phyloP scores from a whole-genome alignment of 306 rosid genomes.

The Carpinus viminea region DNA sequence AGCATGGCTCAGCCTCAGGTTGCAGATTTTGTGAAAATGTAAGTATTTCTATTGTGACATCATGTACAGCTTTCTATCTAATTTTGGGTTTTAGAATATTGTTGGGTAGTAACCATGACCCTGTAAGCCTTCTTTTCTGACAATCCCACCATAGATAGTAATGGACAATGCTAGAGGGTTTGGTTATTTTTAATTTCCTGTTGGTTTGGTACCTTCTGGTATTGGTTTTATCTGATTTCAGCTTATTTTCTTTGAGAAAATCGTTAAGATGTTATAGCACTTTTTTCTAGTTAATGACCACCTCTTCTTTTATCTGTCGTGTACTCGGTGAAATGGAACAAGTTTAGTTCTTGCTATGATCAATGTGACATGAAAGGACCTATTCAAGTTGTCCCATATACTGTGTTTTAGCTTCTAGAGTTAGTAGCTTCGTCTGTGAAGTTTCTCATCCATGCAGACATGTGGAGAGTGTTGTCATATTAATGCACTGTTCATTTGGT shows the following conservation, averaged over 20 bases:
- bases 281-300: not conserved
- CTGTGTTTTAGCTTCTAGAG: not conserved
- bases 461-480: not conserved
- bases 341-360: not conserved
- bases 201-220: slow-evolving; percentile 14
- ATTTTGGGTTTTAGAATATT: slow-evolving; percentile 4
- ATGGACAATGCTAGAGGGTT: not conserved
- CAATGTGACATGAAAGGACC: not conserved
- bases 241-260: not conserved
- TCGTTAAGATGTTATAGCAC: slow-evolving; percentile 15
- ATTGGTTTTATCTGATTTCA: slow-evolving; percentile 6
- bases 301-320: not conserved
- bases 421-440: not conserved
- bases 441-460: not conserved
- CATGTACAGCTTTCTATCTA: not conserved
- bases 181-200: slow-evolving; percentile 19
- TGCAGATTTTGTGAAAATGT: slow-evolving; percentile 41
- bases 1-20: slow-evolving; percentile 34
- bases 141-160: not conserved
- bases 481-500: not conserved
- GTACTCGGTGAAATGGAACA: not conserved
- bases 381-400: not conserved
- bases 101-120: slow-evolving; percentile 14
- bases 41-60: slow-evolving; percentile 30
- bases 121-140: slow-evolving; percentile 17